Evolutionary conservation across 2,329 filamentous ascomycete genomes (phyloP).

Genomic region (Orbilia brochopaga): DNA sequence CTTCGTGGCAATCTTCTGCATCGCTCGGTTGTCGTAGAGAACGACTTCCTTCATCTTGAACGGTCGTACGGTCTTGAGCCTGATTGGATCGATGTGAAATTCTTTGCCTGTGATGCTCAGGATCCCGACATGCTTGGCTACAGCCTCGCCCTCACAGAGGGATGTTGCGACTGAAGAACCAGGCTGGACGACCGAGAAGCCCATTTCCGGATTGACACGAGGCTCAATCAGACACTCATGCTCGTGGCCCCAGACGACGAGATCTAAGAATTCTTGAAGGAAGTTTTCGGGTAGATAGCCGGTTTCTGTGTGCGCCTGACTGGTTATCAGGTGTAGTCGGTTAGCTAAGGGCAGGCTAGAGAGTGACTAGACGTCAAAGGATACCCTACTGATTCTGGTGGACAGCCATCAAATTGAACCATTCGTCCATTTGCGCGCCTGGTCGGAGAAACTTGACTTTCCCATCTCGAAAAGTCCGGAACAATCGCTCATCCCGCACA

Average conservation of each 20-base stretch:
- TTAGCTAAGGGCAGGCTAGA: neutral
- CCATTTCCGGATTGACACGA: conserved; percentile 78
- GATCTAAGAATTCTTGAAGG: conserved; percentile 85
- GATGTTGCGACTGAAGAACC: conserved; percentile 96
- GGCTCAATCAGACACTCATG: conserved; percentile 95
- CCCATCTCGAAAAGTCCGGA: conserved; percentile 88
- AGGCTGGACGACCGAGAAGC: conserved; percentile 95
- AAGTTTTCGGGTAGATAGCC: conserved; percentile 95
- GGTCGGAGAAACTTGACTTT: conserved; percentile 94
- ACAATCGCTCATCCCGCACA: conserved; percentile 91
- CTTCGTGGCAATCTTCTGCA: conserved; percentile 77
- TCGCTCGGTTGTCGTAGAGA: conserved; percentile 74
- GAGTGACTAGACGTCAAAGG: neutral
- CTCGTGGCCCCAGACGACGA: conserved; percentile 96
- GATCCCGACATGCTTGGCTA: conserved; percentile 87
- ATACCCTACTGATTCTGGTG: conserved; percentile 80
- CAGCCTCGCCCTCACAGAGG: conserved; percentile 84
- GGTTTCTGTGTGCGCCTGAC: conserved; percentile 83
- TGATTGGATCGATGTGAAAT: conserved; percentile 79
- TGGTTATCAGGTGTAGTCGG: conserved; percentile 39
- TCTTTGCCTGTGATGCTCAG: conserved; percentile 81
- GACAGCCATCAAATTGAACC: conserved; percentile 94
- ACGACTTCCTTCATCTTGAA: conserved; percentile 86
- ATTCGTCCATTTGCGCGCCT: conserved; percentile 77
- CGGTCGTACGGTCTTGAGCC: conserved; percentile 84